Evolutionary conservation across 768 basidiomycete genomes (phyloP), one percentile per base, ranked within the genome.

Genomic region (Macrolepiota albuminosa): DNA sequence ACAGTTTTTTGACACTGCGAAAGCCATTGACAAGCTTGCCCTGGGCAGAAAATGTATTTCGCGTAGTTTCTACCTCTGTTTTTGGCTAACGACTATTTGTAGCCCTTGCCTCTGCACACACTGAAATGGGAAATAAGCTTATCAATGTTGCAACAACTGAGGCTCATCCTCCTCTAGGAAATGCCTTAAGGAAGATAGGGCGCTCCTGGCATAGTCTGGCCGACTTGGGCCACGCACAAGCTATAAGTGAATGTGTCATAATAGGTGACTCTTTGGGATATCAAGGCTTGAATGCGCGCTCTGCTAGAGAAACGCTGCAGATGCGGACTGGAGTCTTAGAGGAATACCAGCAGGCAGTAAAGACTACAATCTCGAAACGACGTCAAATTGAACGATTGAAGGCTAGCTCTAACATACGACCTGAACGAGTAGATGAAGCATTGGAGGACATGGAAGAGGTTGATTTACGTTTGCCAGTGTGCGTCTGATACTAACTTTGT

Each of bases 231-330:
- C 89, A 91, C 62, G 91, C 93, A 3, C 93, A 97, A 73, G 86
- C 93, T 36, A 91, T 94, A 61, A 94, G 90, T 66, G 96, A 98
- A 80, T 93, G 92, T 66, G 93, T 98, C 33, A 88, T 98, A 46
- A 75, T 99, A 31, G 95, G 95, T n/a, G 97, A 99, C 73, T 89
- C 93, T 0, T 77, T 98, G 55, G 94, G 94, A 2, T 99, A 99
- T 73, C 95, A 98, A 72, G 92, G 95, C 21, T 81, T 95, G 76
- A 98, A 99, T 68, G 94, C 97, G n/a, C 83, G 90, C 48, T 93
- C 95, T 21, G 97, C 97, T 1, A 98, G 97, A 71, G 94, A 96
- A 72, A 95, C 97, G 0, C 75, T 98, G 9, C 82, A 86, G 56
- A 93, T 95, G 78, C 87, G 97, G 10, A 92, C 93, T 0, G 84